Percentiles rank a stretch among this genome's conserved stretches.
phyloP scores from a whole-genome alignment of 352 stramenopile species.

The Globisporangium parvum region DNA sequence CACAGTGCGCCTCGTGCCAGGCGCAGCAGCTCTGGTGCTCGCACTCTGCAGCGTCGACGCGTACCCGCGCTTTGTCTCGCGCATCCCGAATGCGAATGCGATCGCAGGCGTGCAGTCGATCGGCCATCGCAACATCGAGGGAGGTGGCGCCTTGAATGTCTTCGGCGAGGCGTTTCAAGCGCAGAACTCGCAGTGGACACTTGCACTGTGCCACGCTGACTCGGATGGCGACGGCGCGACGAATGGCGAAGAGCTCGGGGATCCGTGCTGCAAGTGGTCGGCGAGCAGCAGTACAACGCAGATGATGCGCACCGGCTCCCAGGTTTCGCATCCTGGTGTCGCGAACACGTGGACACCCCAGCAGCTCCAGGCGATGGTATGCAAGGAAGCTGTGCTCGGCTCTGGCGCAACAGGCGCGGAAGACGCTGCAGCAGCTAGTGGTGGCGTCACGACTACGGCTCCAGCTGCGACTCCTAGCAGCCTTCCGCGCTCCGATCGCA shows the following conservation, averaged over 20 bases:
- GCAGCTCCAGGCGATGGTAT: slow-evolving; percentile 18
- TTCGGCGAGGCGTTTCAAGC: slow-evolving; percentile 59
- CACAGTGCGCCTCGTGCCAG: too few relatives aligned
- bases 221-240: slow-evolving; percentile 76
- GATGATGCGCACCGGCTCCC: background rate
- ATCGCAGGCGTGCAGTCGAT: slow-evolving; percentile 46
- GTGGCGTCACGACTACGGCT: background rate
- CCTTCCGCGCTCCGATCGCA: background rate
- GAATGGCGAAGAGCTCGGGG: slow-evolving; percentile 87
- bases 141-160: slow-evolving; percentile 45
- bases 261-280: slow-evolving; percentile 79
- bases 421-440: background rate
- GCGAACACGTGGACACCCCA: slow-evolving; percentile 18
- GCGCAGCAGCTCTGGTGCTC: background rate
- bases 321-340: slow-evolving; percentile 25
- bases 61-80: slow-evolving; percentile 41
- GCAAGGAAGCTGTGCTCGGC: slow-evolving; percentile 8
- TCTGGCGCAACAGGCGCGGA: background rate
- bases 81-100: slow-evolving; percentile 48
- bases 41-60: slow-evolving; percentile 6
- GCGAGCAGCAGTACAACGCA: background rate
- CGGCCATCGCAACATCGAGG: slow-evolving; percentile 39
- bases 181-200: slow-evolving; percentile 39
- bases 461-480: background rate
- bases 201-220: slow-evolving; percentile 48